These are phyloP conservation scores for Saccharomyces hybrid DNA, from an alignment of 1,139 yeast species.

Conservation along the genomic window DNA sequence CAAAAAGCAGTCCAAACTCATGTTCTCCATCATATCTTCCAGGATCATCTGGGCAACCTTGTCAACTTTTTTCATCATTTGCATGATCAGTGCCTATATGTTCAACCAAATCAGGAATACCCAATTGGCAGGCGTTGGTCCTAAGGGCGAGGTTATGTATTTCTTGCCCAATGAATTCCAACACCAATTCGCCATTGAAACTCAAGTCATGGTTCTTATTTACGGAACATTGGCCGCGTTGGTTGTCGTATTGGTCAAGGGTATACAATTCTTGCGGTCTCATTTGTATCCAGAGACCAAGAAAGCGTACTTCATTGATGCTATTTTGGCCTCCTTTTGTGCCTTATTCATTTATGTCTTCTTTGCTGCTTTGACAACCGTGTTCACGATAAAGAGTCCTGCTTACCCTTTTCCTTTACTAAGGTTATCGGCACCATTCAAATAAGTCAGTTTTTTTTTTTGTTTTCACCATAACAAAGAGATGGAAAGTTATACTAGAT, in stretches of 20 bases:
- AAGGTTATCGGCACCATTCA: conserved; percentile 24
- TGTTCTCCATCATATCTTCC: conserved; percentile 33
- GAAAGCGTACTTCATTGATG: conserved; percentile 35
- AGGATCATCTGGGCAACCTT: conserved; percentile 61
- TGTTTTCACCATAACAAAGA: not conserved
- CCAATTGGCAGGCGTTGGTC: conserved; percentile 57
- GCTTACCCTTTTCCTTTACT: conserved; percentile 53
- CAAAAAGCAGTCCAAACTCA: conserved; percentile 29
- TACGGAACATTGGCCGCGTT: conserved; percentile 52
- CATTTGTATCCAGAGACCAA: conserved; percentile 14
- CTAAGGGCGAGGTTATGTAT: conserved; percentile 7
- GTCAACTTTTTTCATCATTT: conserved; percentile 50
- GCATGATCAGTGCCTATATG: conserved; percentile 89
- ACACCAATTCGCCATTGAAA: conserved; percentile 41
- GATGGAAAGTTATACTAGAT: not conserved
- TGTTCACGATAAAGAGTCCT: conserved; percentile 50
- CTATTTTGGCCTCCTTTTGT: conserved; percentile 39
- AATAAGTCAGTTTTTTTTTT: not conserved
- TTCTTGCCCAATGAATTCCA: no score
- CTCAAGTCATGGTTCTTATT: conserved; percentile 62
- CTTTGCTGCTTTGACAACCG: conserved; percentile 47
- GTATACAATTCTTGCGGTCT: conserved; percentile 42
- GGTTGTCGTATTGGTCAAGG: conserved; percentile 44
- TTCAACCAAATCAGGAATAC: conserved; percentile 76
- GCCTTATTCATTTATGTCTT: conserved; percentile 40